Evolutionary conservation across 2,329 filamentous ascomycete genomes (phyloP), one percentile per base, ranked within the genome.

Genomic region (Paraphoma sp.): DNA sequence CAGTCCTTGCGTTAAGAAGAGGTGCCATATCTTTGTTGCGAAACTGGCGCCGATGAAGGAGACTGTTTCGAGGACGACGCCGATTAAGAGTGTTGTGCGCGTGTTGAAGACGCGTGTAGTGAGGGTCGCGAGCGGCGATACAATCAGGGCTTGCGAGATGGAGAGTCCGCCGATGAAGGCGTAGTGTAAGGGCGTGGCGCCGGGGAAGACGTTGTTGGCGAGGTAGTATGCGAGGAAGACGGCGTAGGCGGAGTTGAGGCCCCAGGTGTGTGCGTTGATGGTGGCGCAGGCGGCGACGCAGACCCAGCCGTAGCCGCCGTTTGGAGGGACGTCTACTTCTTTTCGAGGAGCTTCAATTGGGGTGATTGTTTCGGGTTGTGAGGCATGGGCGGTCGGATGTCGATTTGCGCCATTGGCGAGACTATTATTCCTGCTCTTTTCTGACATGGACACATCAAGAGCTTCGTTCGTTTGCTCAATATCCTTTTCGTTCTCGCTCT

Each of bases 121-220:
- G 7, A 83, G 73, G 0, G 89, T 92, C 5, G 86, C 87, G 1
- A 92, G 33, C 0, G 91, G 91, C 0, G 90, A 89, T 29, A 91
- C 77, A 7, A 91, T 72, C 56, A 93, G 81, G 1, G 89, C 89
- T 76, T 78, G 82, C 1, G 86, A 87, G 43, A 90, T 86, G 30
- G 86, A 89, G 0, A 91, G 79, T 0, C 87, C 88, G 29, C 91
- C 91, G n/a, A 94, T 83, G 70, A 94, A 93, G 41, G 91, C 91
- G 74, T 89, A 93, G 6, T 87, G 83, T 1, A 93, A 82, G 2
- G 84, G 77, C 0, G 85, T 86, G 2, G 89, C 84, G 12, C 84
- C 86, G 0, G 86, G 83, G 60, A 90, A 92, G 18, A 82, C 81
- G 50, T 87, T 79, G 47, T 83, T 84, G 16, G 82, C 79, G 53